Evolutionary conservation across 2,329 filamentous ascomycete genomes (phyloP), one percentile per base, ranked within the genome.

Genomic region (Metarhizium rileyi): DNA sequence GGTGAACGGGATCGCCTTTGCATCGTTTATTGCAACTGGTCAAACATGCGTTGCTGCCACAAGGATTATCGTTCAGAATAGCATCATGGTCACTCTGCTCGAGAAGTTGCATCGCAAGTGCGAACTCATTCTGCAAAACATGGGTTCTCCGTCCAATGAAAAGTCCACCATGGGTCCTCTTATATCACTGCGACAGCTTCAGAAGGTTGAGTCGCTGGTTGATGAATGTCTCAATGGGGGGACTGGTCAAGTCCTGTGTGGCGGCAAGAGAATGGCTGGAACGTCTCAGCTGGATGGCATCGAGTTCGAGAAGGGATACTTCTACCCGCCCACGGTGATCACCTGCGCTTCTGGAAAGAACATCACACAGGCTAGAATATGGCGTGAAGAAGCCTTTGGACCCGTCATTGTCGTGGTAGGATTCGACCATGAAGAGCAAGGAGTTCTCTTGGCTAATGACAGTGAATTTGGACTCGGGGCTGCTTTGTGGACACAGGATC

Each of bases 331-430:
- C 0, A 95, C 90, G 0, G 77, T 95, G 2, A 75, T 95, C 25
- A 60, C 63, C 0, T 67, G 64, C 0, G 70, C 81, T 43, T 27
- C 74, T 60, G 69, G 63, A 67, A 74, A 77, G 54, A 79, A 79
- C 59, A 74, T 90, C 78, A 56, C 74, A 33, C 68, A 80, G 60
- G 85, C 87, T 66, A 80, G 80, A 62, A 85, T 93, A 57, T 84
- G 87, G 73, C 77, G 80, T 58, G 84, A 90, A 63, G 87, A 93
- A 66, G 87, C 89, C 52, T 93, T 93, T 65, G 87, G 87, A 20
- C 87, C 87, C 8, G 87, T 90, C 36, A 83, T 86, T 63, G 77
- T 84, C 47, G 78, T 93, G 56, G 77, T 80, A 59, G 85, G 84
- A 57, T 91, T 93, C 71, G 81, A 82, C 63, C 81, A 75, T 56